phyloP scores from a whole-genome alignment of 2,329 filamentous ascomycete species.

The Cladophialophora yegresii region DNA sequence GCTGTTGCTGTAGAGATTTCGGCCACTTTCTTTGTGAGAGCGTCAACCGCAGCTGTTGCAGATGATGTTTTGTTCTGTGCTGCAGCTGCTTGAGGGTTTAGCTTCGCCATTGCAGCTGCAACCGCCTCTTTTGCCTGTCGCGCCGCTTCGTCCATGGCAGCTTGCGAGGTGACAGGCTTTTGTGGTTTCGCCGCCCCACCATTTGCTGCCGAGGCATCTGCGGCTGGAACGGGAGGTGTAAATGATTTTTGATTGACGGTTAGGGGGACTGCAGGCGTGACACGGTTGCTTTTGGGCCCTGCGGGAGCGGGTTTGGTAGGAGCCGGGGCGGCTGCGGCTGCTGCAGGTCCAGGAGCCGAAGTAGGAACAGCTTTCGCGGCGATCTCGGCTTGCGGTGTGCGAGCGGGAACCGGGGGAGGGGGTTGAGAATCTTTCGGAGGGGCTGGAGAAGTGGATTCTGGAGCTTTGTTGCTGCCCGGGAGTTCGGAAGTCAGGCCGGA shows the following conservation, averaged over 20 bases:
- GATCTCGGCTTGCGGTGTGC: conserved; percentile 35
- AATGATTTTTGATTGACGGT: conserved; percentile 42
- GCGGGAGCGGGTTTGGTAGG: conserved; percentile 31
- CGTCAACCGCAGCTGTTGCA: conserved; percentile 44
- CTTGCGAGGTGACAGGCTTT: conserved; percentile 35
- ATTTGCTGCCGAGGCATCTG: conserved; percentile 40
- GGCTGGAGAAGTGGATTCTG: conserved; percentile 42
- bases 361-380: conserved; percentile 33
- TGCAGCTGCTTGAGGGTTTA: conserved; percentile 39
- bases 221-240: conserved; percentile 41
- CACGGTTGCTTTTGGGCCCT: conserved; percentile 46
- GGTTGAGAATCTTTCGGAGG: conserved; percentile 34
- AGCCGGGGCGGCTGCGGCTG: conserved; percentile 21
- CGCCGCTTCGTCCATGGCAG: conserved; percentile 51
- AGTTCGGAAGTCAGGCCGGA: conserved; percentile 49
- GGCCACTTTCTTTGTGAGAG: conserved; percentile 49
- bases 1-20: conserved; percentile 49
- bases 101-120: conserved; percentile 55
- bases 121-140: conserved; percentile 54
- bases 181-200: conserved; percentile 37
- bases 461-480: conserved; percentile 46
- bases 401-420: conserved; percentile 31
- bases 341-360: conserved; percentile 25
- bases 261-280: conserved; percentile 51
- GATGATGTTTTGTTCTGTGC: conserved; percentile 41